Conservation (phyloP, 192 early-diverging fungal genomes). For the Pilaira anomala region DNA sequence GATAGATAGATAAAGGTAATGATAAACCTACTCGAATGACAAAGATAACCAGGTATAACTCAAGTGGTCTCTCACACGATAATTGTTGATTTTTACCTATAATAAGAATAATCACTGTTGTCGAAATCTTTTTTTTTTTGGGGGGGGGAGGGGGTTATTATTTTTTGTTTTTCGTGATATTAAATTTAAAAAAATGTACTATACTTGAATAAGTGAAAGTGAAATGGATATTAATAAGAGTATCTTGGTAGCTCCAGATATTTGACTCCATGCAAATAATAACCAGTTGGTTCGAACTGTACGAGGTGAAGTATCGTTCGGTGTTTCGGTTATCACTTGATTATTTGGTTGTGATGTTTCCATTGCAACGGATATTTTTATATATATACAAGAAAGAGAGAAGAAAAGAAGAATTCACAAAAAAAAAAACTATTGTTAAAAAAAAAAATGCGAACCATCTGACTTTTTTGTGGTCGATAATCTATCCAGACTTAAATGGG, state of each 20-base stretch:
- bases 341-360: not conserved
- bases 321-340: not conserved
- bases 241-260: not conserved
- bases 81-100: not conserved
- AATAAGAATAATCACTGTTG: not conserved
- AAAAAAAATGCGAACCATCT: no score
- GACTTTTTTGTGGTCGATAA: no score
- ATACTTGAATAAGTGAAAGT: constrained; percentile 20
- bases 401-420: no score
- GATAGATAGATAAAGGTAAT: constrained; percentile 13
- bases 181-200: not conserved
- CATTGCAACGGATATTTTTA: no score
- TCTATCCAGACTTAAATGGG: no score
- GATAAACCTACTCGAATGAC: constrained; percentile 13
- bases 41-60: constrained; percentile 19
- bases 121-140: not conserved
- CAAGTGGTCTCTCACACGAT: constrained; percentile 21
- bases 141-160: no score
- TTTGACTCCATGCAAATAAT: constrained; percentile 10
- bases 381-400: no score
- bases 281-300: constrained; percentile 10
- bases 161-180: not conserved
- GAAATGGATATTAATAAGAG: not conserved
- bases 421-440: no score
- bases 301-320: not conserved